These are phyloP conservation scores for Paxillus ammoniavirescens DNA, from an alignment of 768 basidiomycete species.

Conservation along the genomic window DNA sequence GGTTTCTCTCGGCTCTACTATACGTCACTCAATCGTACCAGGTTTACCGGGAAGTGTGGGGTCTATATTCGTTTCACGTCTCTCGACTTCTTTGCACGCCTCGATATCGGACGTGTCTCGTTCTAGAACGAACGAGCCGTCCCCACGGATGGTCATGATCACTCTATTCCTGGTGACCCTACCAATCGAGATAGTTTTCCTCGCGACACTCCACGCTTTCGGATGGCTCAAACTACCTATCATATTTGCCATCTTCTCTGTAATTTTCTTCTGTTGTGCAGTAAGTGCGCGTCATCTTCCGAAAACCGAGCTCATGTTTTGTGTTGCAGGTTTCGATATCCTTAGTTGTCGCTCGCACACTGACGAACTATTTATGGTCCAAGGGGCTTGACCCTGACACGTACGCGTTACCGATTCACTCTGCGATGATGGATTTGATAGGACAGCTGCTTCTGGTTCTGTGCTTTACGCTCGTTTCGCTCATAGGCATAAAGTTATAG, in stretches of 20 bases:
- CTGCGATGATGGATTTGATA: conserved; percentile 81
- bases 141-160: conserved; percentile 53
- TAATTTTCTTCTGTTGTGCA: conserved; percentile 72
- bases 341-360: conserved; percentile 57
- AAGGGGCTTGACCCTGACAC: conserved; percentile 82
- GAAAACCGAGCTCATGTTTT: neutral
- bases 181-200: conserved; percentile 79
- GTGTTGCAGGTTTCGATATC: conserved; percentile 63
- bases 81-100: conserved; percentile 85
- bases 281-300: conserved; percentile 45
- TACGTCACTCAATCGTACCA: conserved; percentile 20
- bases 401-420: conserved; percentile 92
- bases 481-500: conserved; percentile 30
- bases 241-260: conserved; percentile 63
- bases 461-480: conserved; percentile 67
- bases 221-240: conserved; percentile 79
- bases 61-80: conserved; percentile 85
- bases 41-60: conserved; percentile 89
- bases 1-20: neutral
- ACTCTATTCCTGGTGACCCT: conserved; percentile 74
- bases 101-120: conserved; percentile 10
- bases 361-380: conserved; percentile 80
- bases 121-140: conserved; percentile 25
- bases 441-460: conserved; percentile 79
- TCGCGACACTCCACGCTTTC: conserved; percentile 57